Base-by-base conservation (phyloP, 2,329 filamentous ascomycete species). In the Talaromyces marneffei region DNA sequence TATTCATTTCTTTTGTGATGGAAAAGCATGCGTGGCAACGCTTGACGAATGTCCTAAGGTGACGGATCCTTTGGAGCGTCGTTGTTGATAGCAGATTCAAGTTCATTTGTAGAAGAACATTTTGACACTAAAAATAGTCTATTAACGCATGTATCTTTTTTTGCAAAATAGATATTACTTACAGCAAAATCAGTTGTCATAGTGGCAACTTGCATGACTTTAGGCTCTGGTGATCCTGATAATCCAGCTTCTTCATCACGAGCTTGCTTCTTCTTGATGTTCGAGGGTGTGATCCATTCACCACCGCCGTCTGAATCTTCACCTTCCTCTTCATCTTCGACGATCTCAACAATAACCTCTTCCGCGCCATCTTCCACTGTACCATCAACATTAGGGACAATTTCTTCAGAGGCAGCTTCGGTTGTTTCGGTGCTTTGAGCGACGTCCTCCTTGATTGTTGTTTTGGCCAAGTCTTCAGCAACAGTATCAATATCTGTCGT, bases 151-250 rank as follows among this genome's bases (percentile, higher is more conserved):
- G n/a, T n/a, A n/a, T 55, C 12, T 9, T 3, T 3, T 40, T 40
- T 10, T 10, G 4, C n/a, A n/a, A n/a, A 9, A 12, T 0, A 14
- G 18, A 12, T 8, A 35, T 8, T 4, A 68, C 74, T 62, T 91
- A 99, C 96, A 60, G 94, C 93, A 77, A 90, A 97, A 79, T 99
- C 94, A 60, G 89, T 92, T 1, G 94, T 97, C 71, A 97, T 88
- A 48, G 93, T 87, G n/a, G 92, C 93, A 16, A 90, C 91, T 75
- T 95, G 88, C 67, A 97, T 88, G 12, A 85, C 85, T 64, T 84
- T 84, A 37, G 84, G 81, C 59, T 85, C 80, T 1, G 82, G 73
- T 62, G 80, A 74, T 54, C 81, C 76, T 42, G 81, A 76, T 20
- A 79, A 74, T 1, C 79, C 74, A 5, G 77, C 77, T 23, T 79